Evolutionary conservation across 352 stramenopile genomes (phyloP).

Genomic region (Phytopythium cucurbitacearum): DNA sequence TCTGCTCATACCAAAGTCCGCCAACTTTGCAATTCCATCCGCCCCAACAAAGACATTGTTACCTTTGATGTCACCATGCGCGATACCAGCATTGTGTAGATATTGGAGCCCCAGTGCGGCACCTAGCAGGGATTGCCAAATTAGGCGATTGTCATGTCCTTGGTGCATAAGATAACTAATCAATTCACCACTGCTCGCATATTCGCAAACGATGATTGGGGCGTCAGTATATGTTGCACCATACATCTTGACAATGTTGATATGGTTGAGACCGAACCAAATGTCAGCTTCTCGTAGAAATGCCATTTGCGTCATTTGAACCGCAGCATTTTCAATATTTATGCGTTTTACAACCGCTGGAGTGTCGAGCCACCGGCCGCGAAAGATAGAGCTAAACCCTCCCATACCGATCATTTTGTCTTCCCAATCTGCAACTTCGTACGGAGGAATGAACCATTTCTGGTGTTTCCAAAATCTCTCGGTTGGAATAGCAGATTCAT

Average conservation of each 20-base stretch:
- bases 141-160: conserved; percentile 4
- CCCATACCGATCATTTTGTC: no score
- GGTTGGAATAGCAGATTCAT: no score
- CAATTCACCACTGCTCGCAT: conserved; percentile 5
- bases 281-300: conserved; percentile 14
- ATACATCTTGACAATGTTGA: conserved; percentile 7
- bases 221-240: conserved; percentile 5
- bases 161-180: conserved; percentile 5
- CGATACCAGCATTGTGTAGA: conserved; percentile 32
- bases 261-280: conserved; percentile 9
- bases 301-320: no score
- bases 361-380: no score
- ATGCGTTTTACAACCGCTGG: no score
- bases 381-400: no score
- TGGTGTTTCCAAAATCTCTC: no score
- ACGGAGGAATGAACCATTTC: no score
- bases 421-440: no score
- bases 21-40: conserved; percentile 10
- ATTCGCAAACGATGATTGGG: conserved; percentile 13
- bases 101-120: conserved; percentile 36
- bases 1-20: conserved; percentile 11
- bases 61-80: conserved; percentile 74
- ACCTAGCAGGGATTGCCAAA: conserved; percentile 20
- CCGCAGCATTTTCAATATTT: no score
- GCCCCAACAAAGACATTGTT: conserved; percentile 19